phyloP scores from a whole-genome alignment of 1,284 basidiomycete genomes.

The Trichosporon inkin region DNA sequence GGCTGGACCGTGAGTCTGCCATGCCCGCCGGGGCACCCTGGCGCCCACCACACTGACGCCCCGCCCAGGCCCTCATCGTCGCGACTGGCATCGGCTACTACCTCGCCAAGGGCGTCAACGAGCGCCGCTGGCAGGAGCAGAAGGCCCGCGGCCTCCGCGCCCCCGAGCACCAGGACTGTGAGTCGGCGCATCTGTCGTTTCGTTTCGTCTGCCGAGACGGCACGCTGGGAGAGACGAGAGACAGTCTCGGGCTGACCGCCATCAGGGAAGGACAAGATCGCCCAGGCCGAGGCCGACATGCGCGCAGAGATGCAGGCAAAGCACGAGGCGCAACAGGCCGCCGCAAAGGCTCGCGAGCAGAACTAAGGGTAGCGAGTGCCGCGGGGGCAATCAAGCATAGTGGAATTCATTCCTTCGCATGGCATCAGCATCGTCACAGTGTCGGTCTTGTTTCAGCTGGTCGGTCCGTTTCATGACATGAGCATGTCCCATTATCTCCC shows the following conservation, averaged over 20 bases:
- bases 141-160: conserved; percentile 16
- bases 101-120: conserved; percentile 30
- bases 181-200: conserved; percentile 3
- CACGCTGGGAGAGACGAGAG: no score
- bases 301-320: neutral
- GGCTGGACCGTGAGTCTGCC: conserved; percentile 17
- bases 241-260: neutral
- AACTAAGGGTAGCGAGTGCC: neutral
- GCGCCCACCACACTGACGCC: no score
- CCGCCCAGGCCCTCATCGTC: conserved; percentile 47
- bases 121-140: conserved; percentile 21
- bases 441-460: no score
- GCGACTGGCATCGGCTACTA: conserved; percentile 55
- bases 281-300: conserved; percentile 5
- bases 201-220: no score
- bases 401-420: no score
- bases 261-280: conserved; percentile 19
- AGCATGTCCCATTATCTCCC: no score
- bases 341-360: neutral
- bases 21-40: no score
- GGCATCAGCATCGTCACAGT: no score
- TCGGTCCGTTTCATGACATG: no score
- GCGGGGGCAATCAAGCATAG: neutral
- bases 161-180: conserved; percentile 13
- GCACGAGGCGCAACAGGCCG: neutral